These are phyloP conservation scores for Pythium brachiatum DNA, from an alignment of 352 stramenopile genomes.

Conservation along the genomic window DNA sequence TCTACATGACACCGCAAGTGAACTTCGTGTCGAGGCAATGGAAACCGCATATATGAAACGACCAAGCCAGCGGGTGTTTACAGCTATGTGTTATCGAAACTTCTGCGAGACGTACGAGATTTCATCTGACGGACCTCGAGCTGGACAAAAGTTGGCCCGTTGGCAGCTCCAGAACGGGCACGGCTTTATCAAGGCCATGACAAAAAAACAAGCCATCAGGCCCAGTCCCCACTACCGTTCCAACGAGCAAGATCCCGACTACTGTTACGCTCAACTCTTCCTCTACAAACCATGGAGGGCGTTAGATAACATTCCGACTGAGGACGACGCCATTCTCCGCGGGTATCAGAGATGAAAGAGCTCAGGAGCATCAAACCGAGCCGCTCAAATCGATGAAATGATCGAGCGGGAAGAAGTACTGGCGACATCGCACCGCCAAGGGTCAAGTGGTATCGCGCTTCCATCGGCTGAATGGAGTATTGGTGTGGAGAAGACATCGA, in stretches of 20 bases:
- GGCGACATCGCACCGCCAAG: neutral
- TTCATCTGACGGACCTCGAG: neutral
- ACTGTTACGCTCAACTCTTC: conserved; percentile 7
- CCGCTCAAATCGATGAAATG: neutral
- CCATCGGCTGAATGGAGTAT: neutral
- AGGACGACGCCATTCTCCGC: neutral
- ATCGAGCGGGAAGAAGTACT: neutral
- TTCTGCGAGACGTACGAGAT: neutral
- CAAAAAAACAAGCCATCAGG: neutral
- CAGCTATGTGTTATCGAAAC: neutral
- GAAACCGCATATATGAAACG: conserved; percentile 1
- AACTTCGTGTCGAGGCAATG: neutral
- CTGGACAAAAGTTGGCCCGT: neutral
- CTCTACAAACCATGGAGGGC: neutral
- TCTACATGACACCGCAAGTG: neutral
- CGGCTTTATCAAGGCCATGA: neutral
- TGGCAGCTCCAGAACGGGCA: neutral
- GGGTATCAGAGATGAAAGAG: neutral
- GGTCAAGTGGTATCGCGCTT: neutral
- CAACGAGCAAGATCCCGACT: neutral
- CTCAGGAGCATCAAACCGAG: neutral
- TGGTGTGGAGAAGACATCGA: no score
- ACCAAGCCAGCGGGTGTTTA: neutral
- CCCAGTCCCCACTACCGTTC: neutral
- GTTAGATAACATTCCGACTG: neutral